phyloP scores from a whole-genome alignment of 2,329 filamentous ascomycete genomes.

The Xylariaceae sp. region DNA sequence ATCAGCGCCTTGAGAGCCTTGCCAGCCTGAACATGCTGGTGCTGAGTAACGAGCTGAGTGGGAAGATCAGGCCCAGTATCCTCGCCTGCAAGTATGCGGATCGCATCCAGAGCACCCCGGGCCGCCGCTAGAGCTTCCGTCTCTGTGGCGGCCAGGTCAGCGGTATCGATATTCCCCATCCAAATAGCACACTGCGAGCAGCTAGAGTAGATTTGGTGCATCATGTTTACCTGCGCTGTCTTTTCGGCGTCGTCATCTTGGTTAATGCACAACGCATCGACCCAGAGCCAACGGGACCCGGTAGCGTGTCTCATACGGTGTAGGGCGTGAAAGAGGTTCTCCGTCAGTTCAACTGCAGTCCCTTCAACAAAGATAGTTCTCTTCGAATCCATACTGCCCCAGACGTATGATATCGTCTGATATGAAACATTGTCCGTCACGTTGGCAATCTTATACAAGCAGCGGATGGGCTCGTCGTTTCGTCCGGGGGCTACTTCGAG shows the following conservation, averaged over 20 bases:
- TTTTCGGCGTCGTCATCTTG: conserved; percentile 35
- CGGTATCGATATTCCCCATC: conserved; percentile 16
- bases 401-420: conserved; percentile 27
- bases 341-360: conserved; percentile 12
- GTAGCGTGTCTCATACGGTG: conserved; percentile 14
- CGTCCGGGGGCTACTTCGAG: conserved; percentile 21
- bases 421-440: conserved; percentile 17
- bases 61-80: conserved; percentile 1
- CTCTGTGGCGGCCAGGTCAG: conserved; percentile 5
- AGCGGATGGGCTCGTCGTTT: conserved; percentile 12
- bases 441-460: conserved; percentile 13
- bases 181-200: conserved; percentile 24
- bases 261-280: conserved; percentile 39
- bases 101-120: conserved; percentile 15
- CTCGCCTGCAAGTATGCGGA: conserved; percentile 13
- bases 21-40: conserved; percentile 4
- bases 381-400: conserved; percentile 8
- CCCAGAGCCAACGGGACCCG: conserved; percentile 26
- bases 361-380: conserved; percentile 17
- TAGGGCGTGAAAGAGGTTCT: conserved; percentile 23
- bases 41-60: conserved; percentile 1
- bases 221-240: conserved; percentile 33
- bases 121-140: conserved; percentile 12
- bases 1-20: conserved; percentile 16
- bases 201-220: conserved; percentile 33